Evolutionary conservation across 352 stramenopile genomes (phyloP).

Genomic region (Globisporangium uncinulatum): DNA sequence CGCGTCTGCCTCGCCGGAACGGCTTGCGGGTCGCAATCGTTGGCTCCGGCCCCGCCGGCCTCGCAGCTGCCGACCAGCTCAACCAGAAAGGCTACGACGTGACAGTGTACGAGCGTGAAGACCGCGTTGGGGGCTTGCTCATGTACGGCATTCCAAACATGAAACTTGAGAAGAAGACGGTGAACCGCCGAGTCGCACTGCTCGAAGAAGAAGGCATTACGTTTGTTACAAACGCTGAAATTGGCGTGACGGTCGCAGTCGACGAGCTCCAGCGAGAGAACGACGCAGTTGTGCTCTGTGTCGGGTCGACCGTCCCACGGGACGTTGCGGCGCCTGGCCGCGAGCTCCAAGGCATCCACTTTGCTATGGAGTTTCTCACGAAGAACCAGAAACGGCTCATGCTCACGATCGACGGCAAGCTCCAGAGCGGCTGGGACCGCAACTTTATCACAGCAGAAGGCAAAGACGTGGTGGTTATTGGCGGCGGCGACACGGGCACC

Average conservation of each 20-base stretch:
- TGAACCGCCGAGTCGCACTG: conserved; percentile 93
- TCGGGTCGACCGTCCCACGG: conserved; percentile 94
- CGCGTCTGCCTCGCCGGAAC: conserved; percentile 90
- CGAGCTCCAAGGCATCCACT: conserved; percentile 95
- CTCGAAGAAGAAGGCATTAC: conserved; percentile 95
- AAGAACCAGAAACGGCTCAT: conserved; percentile 97
- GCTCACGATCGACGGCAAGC: conserved; percentile 92
- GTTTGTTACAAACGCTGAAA: conserved; percentile 95
- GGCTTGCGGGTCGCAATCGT: conserved; percentile 95
- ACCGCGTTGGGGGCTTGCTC: conserved; percentile 93
- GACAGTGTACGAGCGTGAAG: conserved; percentile 96
- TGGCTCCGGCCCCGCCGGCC: conserved; percentile 89
- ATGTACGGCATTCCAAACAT: conserved; percentile 99
- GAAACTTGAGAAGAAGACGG: conserved; percentile 98
- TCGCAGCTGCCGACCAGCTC: conserved; percentile 94
- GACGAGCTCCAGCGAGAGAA: conserved; percentile 60
- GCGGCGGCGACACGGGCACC: conserved; percentile 95
- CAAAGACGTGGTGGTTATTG: conserved; percentile 98
- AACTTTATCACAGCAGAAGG: conserved; percentile 95
- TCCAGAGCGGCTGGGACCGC: conserved; percentile 94
- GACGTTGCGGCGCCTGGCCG: conserved; percentile 87
- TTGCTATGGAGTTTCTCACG: conserved; percentile 97
- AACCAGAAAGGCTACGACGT: conserved; percentile 98
- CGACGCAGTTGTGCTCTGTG: conserved; percentile 92
- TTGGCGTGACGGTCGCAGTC: conserved; percentile 86